Conservation (phyloP, 805 yeast species). For the Candida mattraensis region DNA sequence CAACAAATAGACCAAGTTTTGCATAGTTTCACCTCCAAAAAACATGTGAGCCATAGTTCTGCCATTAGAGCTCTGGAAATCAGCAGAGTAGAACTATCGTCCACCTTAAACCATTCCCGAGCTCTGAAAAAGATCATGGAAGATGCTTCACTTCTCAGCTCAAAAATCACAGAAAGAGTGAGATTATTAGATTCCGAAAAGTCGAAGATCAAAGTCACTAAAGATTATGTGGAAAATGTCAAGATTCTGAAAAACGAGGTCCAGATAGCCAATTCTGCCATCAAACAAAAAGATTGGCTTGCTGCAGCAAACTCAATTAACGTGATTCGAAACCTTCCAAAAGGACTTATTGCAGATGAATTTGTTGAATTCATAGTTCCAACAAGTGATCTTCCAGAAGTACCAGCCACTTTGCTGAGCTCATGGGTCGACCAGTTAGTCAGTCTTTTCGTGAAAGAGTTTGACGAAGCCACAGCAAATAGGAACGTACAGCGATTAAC, state of each 20-base stretch:
- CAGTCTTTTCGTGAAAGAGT: slow-evolving; percentile 56
- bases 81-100: slow-evolving; percentile 60
- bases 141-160: slow-evolving; percentile 64
- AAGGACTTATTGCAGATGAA: slow-evolving; percentile 52
- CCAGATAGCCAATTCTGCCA: slow-evolving; percentile 63
- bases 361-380: slow-evolving; percentile 85
- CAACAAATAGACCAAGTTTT: slow-evolving; percentile 26
- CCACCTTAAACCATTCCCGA: slow-evolving; percentile 57
- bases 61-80: slow-evolving; percentile 51
- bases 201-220: slow-evolving; percentile 58
- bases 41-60: slow-evolving; percentile 39
- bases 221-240: slow-evolving; percentile 63
- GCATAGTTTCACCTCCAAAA: slow-evolving; percentile 27
- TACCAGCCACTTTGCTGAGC: slow-evolving; percentile 57
- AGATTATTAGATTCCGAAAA: slow-evolving; percentile 70
- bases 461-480: slow-evolving; percentile 64
- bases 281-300: slow-evolving; percentile 68
- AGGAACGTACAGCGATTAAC: slow-evolving; percentile 72
- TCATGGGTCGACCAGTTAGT: slow-evolving; percentile 63
- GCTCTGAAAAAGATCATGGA: slow-evolving; percentile 53
- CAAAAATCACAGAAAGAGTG: slow-evolving; percentile 66
- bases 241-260: slow-evolving; percentile 66
- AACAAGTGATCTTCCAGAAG: slow-evolving; percentile 78
- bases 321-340: slow-evolving; percentile 54
- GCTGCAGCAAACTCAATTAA: slow-evolving; percentile 72